Conservation (phyloP, 805 yeast genomes). For the Millerago galiae region DNA sequence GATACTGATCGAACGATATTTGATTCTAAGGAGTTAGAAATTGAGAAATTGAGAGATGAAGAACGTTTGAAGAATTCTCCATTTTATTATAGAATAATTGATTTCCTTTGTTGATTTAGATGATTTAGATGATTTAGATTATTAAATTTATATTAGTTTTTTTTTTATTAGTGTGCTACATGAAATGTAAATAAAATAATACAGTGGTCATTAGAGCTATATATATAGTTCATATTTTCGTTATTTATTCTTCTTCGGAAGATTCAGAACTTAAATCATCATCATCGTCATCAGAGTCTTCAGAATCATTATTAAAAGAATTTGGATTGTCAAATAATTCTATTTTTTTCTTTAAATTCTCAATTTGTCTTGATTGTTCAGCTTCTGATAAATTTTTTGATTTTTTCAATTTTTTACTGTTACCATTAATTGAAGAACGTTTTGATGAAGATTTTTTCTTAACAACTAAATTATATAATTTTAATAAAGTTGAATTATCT, state of each 20-base stretch:
- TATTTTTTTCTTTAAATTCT: slow-evolving; percentile 64
- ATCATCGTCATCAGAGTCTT: slow-evolving; percentile 17
- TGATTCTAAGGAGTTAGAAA: slow-evolving; percentile 34
- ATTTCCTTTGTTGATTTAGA: slow-evolving; percentile 27
- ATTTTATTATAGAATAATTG: slow-evolving; percentile 13
- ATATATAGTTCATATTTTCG: not conserved
- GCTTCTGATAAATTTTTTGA: slow-evolving; percentile 56
- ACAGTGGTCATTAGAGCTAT: not conserved
- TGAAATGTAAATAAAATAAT: not conserved
- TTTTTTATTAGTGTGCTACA: not conserved
- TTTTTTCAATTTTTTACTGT: slow-evolving; percentile 38
- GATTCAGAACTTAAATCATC: slow-evolving; percentile 61
- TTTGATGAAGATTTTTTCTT: slow-evolving; percentile 27
- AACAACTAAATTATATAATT: slow-evolving; percentile 79
- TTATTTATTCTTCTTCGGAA: slow-evolving; percentile 59
- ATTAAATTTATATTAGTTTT: not conserved
- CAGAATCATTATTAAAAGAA: slow-evolving; percentile 10
- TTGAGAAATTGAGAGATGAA: slow-evolving; percentile 33
- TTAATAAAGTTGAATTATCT: slow-evolving; percentile 75
- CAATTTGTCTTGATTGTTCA: slow-evolving; percentile 62
- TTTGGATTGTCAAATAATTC: slow-evolving; percentile 52
- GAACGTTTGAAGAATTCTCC: slow-evolving; percentile 19
- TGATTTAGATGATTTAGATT: no score
- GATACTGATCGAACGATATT: slow-evolving; percentile 40
- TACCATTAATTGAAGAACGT: slow-evolving; percentile 9